Evolutionary conservation across 2,329 filamentous ascomycete genomes (phyloP).

Genomic region (Aspergillus hiratsukae): DNA sequence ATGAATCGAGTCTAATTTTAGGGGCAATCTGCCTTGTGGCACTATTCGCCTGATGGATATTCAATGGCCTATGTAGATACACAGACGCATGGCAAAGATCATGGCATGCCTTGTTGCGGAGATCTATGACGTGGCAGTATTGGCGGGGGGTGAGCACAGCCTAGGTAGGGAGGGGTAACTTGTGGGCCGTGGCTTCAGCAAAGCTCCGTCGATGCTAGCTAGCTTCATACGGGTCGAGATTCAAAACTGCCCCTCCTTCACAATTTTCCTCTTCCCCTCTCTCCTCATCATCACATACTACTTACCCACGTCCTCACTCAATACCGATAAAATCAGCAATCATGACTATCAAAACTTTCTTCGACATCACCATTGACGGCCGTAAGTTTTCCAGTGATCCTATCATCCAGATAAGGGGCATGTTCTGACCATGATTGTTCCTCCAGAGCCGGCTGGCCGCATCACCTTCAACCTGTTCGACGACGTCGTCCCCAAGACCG

Average conservation of each 20-base stretch:
- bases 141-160: not conserved
- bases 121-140: not conserved
- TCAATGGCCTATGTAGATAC: not conserved
- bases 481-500: slow-evolving; percentile 81
- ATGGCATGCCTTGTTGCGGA: not conserved
- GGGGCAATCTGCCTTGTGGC: not conserved
- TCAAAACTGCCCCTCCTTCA: not conserved
- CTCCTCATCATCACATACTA: not conserved
- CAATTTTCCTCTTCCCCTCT: not conserved
- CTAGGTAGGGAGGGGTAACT: not conserved
- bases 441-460: slow-evolving; percentile 65
- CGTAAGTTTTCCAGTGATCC: not conserved
- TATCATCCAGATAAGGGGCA: not conserved
- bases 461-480: slow-evolving; percentile 89
- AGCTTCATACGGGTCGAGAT: not conserved
- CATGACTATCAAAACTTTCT: not conserved
- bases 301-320: not conserved
- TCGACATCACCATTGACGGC: not conserved
- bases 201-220: not conserved
- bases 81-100: not conserved
- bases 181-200: not conserved
- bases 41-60: not conserved
- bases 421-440: not conserved
- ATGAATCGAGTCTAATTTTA: not conserved
- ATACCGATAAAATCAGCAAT: not conserved